Evolutionary conservation across 768 basidiomycete species (phyloP), one percentile per base, ranked within the genome.

Genomic region (Pleurotus cornucopiae): DNA sequence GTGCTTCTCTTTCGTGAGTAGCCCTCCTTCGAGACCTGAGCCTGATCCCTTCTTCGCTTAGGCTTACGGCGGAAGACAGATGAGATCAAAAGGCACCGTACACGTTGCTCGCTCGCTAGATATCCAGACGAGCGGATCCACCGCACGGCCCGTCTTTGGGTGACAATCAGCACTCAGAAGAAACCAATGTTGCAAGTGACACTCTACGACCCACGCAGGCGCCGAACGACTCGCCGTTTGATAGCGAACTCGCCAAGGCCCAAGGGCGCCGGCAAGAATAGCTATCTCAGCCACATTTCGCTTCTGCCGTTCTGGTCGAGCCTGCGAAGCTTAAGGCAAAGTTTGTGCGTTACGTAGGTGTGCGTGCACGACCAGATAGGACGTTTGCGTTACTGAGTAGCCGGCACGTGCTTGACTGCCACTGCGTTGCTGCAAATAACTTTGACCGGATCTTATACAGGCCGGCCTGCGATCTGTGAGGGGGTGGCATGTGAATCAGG

Each of bases 401-500:
- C 41, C 20, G 41, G 20, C 41, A 44, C 41, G 41, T 44, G 41
- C 41, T 20, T 43, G 20, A n/a, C 5, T 25, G 23, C 23, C 4
- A 25, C 23, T 25, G 23, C 23, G 23, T 25, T 1, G n/a, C 20
- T 20, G 20, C 20, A 20, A 20, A 14, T 43, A 6, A 16, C 6
- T 16, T 21, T 53, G 26, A 53, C 51, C 51, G 51, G 51, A 53
- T 53, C 51, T 53, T n/a, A 20, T 34, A 34, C 30, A 34, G 30
- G 30, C 30, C 30, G 14, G 41, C 44, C 20, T 44, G 18, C 30
- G 47, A 57, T 21, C n/a, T 54, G 13, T n/a, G 21, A 46, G 23
- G 34, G 53, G 23, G 46, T 20, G 37, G 6, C 23, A 30, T 48
- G 44, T 58, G 57, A 58, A 54, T 26, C 49, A 49, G 37, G n/a